Evolutionary conservation across 2,329 filamentous ascomycete genomes (phyloP).

Genomic region (Fulvia fulva): DNA sequence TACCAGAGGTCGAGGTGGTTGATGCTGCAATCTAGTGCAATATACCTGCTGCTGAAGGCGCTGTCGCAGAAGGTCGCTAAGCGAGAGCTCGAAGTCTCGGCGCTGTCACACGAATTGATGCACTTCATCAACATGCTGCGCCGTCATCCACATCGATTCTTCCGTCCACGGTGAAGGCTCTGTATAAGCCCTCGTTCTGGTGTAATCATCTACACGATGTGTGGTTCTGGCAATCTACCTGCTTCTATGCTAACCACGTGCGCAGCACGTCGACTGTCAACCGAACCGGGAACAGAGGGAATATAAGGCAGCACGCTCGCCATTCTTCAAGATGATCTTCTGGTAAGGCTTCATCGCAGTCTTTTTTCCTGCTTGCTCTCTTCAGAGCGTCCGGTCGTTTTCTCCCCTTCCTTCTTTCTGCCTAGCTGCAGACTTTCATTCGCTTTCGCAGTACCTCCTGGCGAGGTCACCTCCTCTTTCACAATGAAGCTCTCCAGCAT

Average conservation of each 20-base stretch:
- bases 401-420: background rate
- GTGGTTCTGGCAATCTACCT: background rate
- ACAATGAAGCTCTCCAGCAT: conserved; percentile 26
- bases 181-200: background rate
- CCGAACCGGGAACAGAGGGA: background rate
- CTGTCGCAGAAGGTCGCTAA: conserved; percentile 6
- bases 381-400: conserved; percentile 21
- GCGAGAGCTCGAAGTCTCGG: conserved; percentile 2
- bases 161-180: background rate
- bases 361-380: conserved; percentile 4
- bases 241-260: background rate
- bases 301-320: conserved; percentile 1
- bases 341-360: background rate
- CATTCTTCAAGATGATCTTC: background rate
- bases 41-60: background rate
- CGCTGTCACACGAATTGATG: background rate
- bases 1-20: background rate
- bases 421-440: background rate
- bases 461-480: conserved; percentile 8
- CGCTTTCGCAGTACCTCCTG: conserved; percentile 12
- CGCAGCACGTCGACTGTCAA: background rate
- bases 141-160: background rate
- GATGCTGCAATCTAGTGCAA: background rate
- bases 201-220: background rate
- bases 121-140: conserved; percentile 4